A percentile compares a stretch with the other conserved stretches of the same genome.
Conservation (phyloP, 768 basidiomycete genomes). For the Dendrothele bispora region DNA sequence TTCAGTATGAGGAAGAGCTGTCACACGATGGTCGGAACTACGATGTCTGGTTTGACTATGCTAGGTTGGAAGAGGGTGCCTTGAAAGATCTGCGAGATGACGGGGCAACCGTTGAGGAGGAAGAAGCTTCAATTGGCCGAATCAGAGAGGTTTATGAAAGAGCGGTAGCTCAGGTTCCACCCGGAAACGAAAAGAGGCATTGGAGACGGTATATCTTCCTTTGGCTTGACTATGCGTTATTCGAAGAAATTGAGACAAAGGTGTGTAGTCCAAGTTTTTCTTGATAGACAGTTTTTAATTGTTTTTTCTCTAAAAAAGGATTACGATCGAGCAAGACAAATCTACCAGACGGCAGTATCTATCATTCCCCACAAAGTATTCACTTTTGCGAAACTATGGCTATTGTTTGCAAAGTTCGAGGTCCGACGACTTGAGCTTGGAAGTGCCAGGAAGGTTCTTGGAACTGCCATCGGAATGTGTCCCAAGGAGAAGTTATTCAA, state of each 20-base stretch:
- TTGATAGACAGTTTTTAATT: not conserved
- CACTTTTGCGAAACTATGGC: conserved; percentile 97
- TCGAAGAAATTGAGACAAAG: conserved; percentile 96
- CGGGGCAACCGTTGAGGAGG: conserved; percentile 70
- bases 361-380: conserved; percentile 96
- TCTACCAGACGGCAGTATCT: conserved; percentile 86
- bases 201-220: conserved; percentile 90
- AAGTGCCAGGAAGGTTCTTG: conserved; percentile 87
- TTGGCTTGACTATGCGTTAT: conserved; percentile 94
- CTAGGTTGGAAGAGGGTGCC: conserved; percentile 89
- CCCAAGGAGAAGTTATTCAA: conserved; percentile 96
- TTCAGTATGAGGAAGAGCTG: conserved; percentile 97
- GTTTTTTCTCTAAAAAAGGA: conserved; percentile 49
- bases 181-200: conserved; percentile 89
- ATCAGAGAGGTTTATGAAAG: conserved; percentile 95
- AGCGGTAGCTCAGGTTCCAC: conserved; percentile 94
- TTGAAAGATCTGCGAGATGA: conserved; percentile 73
- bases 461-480: conserved; percentile 91
- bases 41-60: conserved; percentile 98
- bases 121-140: conserved; percentile 57
- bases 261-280: conserved; percentile 35
- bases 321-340: conserved; percentile 79
- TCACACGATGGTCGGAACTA: conserved; percentile 91
- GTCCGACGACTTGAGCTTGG: conserved; percentile 77
- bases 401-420: conserved; percentile 91